Conservation (phyloP, 1,284 basidiomycete species). For the Apiotrichum domesticum region DNA sequence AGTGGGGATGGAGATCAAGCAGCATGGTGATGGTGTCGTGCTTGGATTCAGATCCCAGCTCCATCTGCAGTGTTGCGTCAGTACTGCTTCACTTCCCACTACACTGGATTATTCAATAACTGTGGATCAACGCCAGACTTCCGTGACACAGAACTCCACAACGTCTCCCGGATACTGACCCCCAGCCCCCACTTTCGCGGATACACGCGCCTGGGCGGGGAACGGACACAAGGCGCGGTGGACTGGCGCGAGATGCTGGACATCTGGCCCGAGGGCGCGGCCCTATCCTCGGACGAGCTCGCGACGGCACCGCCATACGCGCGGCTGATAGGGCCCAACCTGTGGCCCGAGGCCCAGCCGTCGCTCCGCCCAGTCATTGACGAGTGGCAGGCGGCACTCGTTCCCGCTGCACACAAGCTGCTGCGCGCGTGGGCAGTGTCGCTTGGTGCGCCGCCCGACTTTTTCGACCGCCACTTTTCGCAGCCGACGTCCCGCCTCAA, state of each 20-base stretch:
- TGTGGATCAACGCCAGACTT: no score
- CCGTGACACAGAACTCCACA: no score
- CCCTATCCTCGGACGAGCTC: background rate
- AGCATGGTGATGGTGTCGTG: no score
- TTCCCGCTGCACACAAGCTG: slow-evolving; percentile 12
- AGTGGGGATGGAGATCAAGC: no score
- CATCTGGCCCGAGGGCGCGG: slow-evolving; percentile 11
- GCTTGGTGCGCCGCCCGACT: slow-evolving; percentile 12
- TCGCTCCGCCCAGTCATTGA: slow-evolving; percentile 2
- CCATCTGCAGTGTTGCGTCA: no score
- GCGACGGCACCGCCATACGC: slow-evolving; percentile 2
- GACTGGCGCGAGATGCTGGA: slow-evolving; percentile 18
- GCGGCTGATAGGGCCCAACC: slow-evolving; percentile 16
- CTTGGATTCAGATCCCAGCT: no score
- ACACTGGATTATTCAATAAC: no score
- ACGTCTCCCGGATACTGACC: background rate
- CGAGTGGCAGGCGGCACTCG: slow-evolving; percentile 11
- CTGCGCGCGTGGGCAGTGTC: slow-evolving; percentile 14
- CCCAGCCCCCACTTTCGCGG: slow-evolving; percentile 15
- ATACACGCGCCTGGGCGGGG: slow-evolving; percentile 17
- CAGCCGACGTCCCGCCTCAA: slow-evolving; percentile 14
- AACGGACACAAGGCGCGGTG: slow-evolving; percentile 11
- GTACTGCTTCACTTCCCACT: no score
- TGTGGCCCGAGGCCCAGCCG: slow-evolving; percentile 11
- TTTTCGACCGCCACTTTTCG: slow-evolving; percentile 15